Conservation (phyloP, 768 basidiomycete genomes). For the Rhizopogon sp. region DNA sequence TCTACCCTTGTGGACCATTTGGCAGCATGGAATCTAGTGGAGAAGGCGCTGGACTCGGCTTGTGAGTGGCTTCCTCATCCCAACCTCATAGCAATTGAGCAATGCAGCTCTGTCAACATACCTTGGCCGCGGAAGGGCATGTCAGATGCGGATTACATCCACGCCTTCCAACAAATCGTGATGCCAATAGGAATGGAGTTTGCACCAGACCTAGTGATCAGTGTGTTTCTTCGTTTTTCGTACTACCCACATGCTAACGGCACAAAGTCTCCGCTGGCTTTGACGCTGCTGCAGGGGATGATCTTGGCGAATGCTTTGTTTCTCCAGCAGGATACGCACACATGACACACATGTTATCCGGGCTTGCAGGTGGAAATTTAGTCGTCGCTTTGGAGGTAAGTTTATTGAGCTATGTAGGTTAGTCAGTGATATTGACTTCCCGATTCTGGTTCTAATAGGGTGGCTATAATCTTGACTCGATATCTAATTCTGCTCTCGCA, state of each 20-base stretch:
- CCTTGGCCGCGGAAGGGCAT: slow-evolving; percentile 90
- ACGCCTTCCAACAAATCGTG: slow-evolving; percentile 92
- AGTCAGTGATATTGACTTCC: neutral
- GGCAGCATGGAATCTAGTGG: slow-evolving; percentile 86
- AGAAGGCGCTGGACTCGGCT: slow-evolving; percentile 78
- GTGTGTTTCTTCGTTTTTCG: slow-evolving; percentile 40
- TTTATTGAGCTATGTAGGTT: neutral
- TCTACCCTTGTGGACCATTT: slow-evolving; percentile 91
- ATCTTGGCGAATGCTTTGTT: slow-evolving; percentile 87
- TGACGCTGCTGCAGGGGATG: slow-evolving; percentile 92
- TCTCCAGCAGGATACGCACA: slow-evolving; percentile 93
- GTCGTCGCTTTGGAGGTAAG: slow-evolving; percentile 92
- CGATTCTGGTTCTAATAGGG: slow-evolving; percentile 48
- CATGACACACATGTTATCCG: slow-evolving; percentile 96
- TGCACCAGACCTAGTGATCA: slow-evolving; percentile 91
- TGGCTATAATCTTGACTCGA: slow-evolving; percentile 90
- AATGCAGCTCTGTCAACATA: slow-evolving; percentile 82
- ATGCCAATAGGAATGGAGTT: slow-evolving; percentile 99
- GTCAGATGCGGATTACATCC: slow-evolving; percentile 93
- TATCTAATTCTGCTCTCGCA: slow-evolving; percentile 81
- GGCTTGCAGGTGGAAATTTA: slow-evolving; percentile 81
- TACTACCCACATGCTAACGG: neutral
- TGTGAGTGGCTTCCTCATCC: slow-evolving; percentile 44
- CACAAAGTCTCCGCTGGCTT: slow-evolving; percentile 93
- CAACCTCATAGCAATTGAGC: slow-evolving; percentile 6